phyloP scores from a whole-genome alignment of 164 flowering plant species.

The Sextonia rubra region DNA sequence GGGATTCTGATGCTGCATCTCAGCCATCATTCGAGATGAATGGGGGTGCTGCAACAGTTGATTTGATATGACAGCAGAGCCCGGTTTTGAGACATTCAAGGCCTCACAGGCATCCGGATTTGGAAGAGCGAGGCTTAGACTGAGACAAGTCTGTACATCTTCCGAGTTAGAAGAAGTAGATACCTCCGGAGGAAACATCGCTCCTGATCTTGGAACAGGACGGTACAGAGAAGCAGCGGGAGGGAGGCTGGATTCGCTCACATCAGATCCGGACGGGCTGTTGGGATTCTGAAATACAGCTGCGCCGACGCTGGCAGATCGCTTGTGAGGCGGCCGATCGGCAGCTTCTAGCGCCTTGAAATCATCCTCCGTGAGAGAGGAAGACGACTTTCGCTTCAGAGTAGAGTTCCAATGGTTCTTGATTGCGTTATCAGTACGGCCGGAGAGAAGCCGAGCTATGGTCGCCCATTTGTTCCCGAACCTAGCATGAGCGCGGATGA shows the following conservation, averaged over 20 bases:
- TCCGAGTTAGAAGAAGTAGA: conserved; percentile 3
- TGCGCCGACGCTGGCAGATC: conserved; percentile 42
- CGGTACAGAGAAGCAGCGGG: conserved; percentile 7
- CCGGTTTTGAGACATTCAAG: conserved; percentile 21
- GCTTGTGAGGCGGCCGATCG: conserved; percentile 22
- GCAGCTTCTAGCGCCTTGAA: neutral
- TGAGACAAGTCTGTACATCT: conserved; percentile 49
- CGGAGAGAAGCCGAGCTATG: conserved; percentile 67
- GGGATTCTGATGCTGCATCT: neutral
- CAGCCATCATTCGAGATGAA: neutral
- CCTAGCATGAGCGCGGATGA: conserved; percentile 63
- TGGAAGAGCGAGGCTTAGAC: conserved; percentile 50
- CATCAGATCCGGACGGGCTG: conserved; percentile 74
- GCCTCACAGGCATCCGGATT: conserved; percentile 21
- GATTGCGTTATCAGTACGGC: conserved; percentile 94
- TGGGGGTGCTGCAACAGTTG: conserved; percentile 3
- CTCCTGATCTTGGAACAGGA: conserved; percentile 6
- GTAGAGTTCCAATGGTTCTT: conserved; percentile 97
- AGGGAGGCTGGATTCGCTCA: conserved; percentile 59
- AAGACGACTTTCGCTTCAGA: conserved; percentile 69
- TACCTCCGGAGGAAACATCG: neutral
- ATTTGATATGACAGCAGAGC: neutral
- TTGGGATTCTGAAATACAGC: conserved; percentile 35
- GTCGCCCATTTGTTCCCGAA: conserved; percentile 94
- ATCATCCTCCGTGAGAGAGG: conserved; percentile 14